phyloP scores from a whole-genome alignment of 2,329 filamentous ascomycete genomes.

The Talaromyces sp. region DNA sequence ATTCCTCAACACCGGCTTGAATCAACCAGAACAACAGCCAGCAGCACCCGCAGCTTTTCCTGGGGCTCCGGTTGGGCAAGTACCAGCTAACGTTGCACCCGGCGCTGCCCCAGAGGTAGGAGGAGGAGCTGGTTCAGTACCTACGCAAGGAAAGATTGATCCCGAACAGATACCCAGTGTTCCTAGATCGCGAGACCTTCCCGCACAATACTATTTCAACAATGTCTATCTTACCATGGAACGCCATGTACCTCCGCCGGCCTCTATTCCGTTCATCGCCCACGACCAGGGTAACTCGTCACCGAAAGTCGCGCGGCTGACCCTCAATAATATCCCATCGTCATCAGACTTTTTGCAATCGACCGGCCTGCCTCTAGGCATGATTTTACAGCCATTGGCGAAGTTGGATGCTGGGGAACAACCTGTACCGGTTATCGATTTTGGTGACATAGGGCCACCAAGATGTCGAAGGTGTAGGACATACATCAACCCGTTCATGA shows the following conservation, averaged over 20 bases:
- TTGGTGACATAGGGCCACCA: conserved; percentile 85
- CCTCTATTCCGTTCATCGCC: conserved; percentile 85
- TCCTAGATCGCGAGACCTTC: conserved; percentile 75
- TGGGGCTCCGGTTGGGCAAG: conserved; percentile 23
- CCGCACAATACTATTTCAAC: conserved; percentile 79
- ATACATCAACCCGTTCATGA: conserved; percentile 99
- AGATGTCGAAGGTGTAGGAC: conserved; percentile 88
- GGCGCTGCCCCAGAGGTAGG: conserved; percentile 29
- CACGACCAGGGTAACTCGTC: conserved; percentile 95
- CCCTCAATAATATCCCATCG: conserved; percentile 87
- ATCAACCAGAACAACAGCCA: conserved; percentile 37
- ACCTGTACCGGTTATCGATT: conserved; percentile 88
- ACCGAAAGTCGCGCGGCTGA: conserved; percentile 87
- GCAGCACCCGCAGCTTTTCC: conserved; percentile 30
- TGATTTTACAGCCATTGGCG: conserved; percentile 85
- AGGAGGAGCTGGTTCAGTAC: conserved; percentile 55
- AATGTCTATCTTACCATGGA: conserved; percentile 96
- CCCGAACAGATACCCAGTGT: conserved; percentile 92
- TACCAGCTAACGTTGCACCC: conserved; percentile 22
- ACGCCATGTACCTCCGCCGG: conserved; percentile 84
- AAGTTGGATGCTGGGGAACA: conserved; percentile 79
- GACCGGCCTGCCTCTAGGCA: conserved; percentile 80
- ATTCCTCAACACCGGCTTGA: conserved; percentile 59
- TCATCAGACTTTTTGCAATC: conserved; percentile 74
- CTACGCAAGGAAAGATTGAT: conserved; percentile 74